phyloP scores from a whole-genome alignment of 2,329 filamentous ascomycete species.

The Bipolaris cookei region DNA sequence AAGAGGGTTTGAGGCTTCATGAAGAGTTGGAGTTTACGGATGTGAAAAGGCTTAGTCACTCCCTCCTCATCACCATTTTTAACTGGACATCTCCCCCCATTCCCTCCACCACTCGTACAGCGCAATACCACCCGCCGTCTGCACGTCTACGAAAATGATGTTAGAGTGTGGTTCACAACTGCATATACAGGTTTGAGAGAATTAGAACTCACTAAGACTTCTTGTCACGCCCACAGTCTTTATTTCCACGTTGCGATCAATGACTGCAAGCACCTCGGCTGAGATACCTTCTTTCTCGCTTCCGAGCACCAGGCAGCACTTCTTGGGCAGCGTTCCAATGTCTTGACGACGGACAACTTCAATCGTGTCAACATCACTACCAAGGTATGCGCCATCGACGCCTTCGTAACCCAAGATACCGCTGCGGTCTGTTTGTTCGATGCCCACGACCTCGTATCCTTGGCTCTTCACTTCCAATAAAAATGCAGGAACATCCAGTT shows the following conservation, averaged over 20 bases:
- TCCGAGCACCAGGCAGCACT: conserved; percentile 56
- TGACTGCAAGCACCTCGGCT: conserved; percentile 54
- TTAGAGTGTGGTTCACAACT: not conserved
- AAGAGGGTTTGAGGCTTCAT: conserved; percentile 41
- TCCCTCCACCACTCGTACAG: conserved; percentile 60
- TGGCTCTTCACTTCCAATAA: conserved; percentile 52
- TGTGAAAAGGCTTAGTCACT: not conserved
- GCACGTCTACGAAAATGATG: conserved; percentile 49
- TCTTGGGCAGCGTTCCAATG: conserved; percentile 44
- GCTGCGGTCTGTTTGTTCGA: conserved; percentile 61
- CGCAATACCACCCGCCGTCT: conserved; percentile 60
- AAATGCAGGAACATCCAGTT: conserved; percentile 44
- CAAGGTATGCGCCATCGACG: not conserved
- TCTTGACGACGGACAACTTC: conserved; percentile 3
- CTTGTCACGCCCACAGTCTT: conserved; percentile 59
- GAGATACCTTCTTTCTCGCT: conserved; percentile 61
- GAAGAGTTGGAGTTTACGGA: conserved; percentile 10
- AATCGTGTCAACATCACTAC: not conserved
- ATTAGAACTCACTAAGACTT: conserved; percentile 52
- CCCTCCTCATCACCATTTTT: not conserved
- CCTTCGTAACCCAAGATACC: conserved; percentile 50
- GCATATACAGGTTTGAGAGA: not conserved
- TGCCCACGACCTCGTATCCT: conserved; percentile 59
- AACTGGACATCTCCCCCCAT: conserved; percentile 30
- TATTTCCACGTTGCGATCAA: conserved; percentile 61